Percentiles rank a stretch among this genome's conserved stretches.
These are phyloP conservation scores for Amanita pseudoporphyria DNA, from an alignment of 768 basidiomycete genomes.

Conservation along the genomic window DNA sequence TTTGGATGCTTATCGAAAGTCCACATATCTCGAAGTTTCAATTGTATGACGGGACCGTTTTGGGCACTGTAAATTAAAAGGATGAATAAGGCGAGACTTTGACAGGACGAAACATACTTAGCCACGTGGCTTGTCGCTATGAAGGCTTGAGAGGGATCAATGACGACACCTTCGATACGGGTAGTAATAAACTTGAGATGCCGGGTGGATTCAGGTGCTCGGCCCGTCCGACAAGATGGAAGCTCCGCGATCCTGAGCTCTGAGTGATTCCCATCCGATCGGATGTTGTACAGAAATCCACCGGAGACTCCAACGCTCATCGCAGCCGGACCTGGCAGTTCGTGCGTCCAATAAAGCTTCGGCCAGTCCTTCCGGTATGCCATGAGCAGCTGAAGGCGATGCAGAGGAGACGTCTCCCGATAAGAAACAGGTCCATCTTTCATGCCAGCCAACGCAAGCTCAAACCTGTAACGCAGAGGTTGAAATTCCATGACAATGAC, in stretches of 20 bases:
- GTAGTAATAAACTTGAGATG: conserved; percentile 36
- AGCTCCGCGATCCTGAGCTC: conserved; percentile 35
- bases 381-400: conserved; percentile 35
- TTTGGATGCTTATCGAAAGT: conserved; percentile 44
- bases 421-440: conserved; percentile 36
- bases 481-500: conserved; percentile 36
- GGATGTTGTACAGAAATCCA: conserved; percentile 36
- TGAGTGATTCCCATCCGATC: conserved; percentile 28
- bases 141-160: conserved; percentile 36
- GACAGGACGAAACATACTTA: conserved; percentile 20
- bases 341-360: conserved; percentile 35
- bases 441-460: conserved; percentile 41
- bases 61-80: conserved; percentile 21
- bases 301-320: conserved; percentile 32
- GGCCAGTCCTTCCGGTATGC: conserved; percentile 42
- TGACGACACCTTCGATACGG: conserved; percentile 31
- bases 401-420: conserved; percentile 25
- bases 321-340: conserved; percentile 29
- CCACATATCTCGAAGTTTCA: conserved; percentile 48
- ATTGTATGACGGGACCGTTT: conserved; percentile 31
- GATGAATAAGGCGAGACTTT: not conserved
- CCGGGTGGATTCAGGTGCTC: conserved; percentile 32
- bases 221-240: conserved; percentile 37
- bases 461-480: conserved; percentile 39
- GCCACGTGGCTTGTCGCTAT: conserved; percentile 33